These are phyloP conservation scores for Leishmania major DNA, from an alignment of 208 protist species.

Conservation along the genomic window DNA sequence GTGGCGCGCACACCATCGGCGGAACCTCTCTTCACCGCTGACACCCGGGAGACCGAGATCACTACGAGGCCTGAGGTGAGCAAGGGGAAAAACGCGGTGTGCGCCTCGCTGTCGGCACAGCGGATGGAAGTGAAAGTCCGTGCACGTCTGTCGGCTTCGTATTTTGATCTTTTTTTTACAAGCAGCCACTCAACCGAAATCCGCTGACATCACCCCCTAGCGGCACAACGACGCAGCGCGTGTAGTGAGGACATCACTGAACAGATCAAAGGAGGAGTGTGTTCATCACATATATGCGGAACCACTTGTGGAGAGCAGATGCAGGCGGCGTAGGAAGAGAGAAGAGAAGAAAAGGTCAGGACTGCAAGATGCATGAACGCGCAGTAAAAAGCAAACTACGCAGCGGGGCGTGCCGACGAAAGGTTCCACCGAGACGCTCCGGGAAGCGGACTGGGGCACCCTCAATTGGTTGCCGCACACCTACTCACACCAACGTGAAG, in stretches of 20 bases:
- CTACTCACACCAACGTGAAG: neutral
- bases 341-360: neutral
- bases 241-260: neutral
- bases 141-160: neutral
- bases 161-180: neutral
- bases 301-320: neutral
- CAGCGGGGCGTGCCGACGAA: neutral
- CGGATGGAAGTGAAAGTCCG: neutral
- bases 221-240: neutral
- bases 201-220: neutral
- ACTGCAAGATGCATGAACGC: neutral
- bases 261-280: neutral
- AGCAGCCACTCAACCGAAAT: neutral
- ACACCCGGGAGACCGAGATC: neutral
- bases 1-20: neutral
- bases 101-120: neutral
- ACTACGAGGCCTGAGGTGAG: neutral
- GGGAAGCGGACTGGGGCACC: neutral
- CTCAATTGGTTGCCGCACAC: neutral
- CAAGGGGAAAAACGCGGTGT: neutral
- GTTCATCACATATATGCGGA: neutral
- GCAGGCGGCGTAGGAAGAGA: neutral
- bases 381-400: neutral
- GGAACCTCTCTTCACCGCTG: neutral
- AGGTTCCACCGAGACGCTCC: neutral